Conservation (phyloP, 2,329 filamentous ascomycete species). For the Phialophora macrospora region DNA sequence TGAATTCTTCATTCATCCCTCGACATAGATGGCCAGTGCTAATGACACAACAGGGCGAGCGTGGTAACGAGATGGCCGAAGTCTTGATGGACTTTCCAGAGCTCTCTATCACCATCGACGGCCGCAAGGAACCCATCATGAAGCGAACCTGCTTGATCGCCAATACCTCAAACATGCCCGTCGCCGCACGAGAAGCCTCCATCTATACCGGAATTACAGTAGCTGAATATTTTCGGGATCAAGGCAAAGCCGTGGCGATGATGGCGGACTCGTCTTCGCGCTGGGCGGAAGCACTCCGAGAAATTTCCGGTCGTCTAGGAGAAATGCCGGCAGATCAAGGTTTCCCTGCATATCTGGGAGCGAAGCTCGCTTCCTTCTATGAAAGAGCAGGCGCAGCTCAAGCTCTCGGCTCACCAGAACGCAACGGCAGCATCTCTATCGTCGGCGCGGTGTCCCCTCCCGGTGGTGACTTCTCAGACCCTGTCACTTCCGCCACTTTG, state of each 20-base stretch:
- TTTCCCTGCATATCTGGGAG: constrained; percentile 96
- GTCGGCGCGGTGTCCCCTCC: constrained; percentile 96
- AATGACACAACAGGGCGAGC: constrained; percentile 66
- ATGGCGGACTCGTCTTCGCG: constrained; percentile 99
- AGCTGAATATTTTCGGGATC: constrained; percentile 95
- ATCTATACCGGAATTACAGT: constrained; percentile 98
- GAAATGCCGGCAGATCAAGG: constrained; percentile 99
- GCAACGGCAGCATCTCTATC: constrained; percentile 91
- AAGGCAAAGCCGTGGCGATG: constrained; percentile 97
- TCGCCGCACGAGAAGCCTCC: constrained; percentile 95
- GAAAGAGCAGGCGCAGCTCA: constrained; percentile 91
- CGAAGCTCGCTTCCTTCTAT: constrained; percentile 98
- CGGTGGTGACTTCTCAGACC: constrained; percentile 98
- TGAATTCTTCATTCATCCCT: not conserved
- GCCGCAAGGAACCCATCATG: constrained; percentile 98
- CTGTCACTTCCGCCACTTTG: constrained; percentile 89
- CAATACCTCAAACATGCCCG: constrained; percentile 99
- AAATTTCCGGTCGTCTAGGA: constrained; percentile 96
- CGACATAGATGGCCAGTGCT: not conserved
- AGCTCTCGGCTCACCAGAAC: constrained; percentile 84
- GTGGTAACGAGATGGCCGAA: constrained; percentile 99
- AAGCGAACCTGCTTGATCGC: constrained; percentile 98
- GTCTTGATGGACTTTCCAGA: constrained; percentile 99
- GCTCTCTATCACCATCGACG: constrained; percentile 91
- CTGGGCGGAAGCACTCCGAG: constrained; percentile 98